These are phyloP conservation scores for Termitomyces sp. DNA, from an alignment of 768 basidiomycete species.

Conservation along the genomic window DNA sequence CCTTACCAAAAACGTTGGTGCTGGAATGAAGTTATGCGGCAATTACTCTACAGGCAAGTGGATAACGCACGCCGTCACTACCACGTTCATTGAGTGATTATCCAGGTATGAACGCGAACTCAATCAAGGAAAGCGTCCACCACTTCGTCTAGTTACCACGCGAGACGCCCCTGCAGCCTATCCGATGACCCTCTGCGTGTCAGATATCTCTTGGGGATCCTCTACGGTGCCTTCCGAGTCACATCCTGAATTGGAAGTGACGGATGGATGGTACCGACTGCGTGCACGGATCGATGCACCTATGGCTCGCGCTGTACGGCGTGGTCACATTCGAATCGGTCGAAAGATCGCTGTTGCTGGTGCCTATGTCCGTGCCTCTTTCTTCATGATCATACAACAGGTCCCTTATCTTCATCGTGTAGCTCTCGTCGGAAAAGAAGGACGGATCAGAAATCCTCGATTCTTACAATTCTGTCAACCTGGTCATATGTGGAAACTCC, in stretches of 20 bases:
- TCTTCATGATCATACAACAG: neutral
- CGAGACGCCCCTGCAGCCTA: conserved; percentile 76
- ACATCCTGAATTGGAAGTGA: conserved; percentile 77
- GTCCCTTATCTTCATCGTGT: neutral
- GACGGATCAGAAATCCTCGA: conserved; percentile 84
- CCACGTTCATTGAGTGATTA: neutral
- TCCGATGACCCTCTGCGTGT: conserved; percentile 86
- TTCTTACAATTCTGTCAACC: conserved; percentile 62
- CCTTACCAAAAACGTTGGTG: conserved; percentile 63
- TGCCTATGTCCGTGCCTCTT: conserved; percentile 59
- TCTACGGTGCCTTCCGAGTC: conserved; percentile 31
- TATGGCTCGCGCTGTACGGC: conserved; percentile 64
- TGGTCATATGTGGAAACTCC: conserved; percentile 80
- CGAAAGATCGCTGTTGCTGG: conserved; percentile 81
- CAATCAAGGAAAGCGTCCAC: conserved; percentile 73
- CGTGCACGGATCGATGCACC: conserved; percentile 73
- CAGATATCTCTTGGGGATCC: conserved; percentile 59
- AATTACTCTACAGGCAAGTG: conserved; percentile 80
- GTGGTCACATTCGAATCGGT: conserved; percentile 68
- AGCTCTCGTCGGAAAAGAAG: conserved; percentile 69
- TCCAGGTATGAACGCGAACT: conserved; percentile 86
- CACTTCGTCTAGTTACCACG: conserved; percentile 76
- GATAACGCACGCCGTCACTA: neutral
- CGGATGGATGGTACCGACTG: conserved; percentile 95
- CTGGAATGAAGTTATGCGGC: conserved; percentile 77